phyloP scores from a whole-genome alignment of 495 filamentous ascomycete genomes.

The Tuber calosporum region DNA sequence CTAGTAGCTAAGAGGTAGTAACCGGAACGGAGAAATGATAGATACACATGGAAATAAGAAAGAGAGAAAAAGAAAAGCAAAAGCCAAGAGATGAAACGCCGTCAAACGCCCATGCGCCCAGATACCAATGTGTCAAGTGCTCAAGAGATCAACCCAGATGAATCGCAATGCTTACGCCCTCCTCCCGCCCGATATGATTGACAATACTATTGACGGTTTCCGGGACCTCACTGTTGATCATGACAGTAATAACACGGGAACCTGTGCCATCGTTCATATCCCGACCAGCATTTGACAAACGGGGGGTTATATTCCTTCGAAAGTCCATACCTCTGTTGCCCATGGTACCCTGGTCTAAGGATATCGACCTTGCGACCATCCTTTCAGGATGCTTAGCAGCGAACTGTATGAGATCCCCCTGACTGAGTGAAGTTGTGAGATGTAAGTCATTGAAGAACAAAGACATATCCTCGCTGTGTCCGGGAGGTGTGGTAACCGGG shows the following conservation, averaged over 20 bases:
- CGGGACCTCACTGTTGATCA: conserved; percentile 33
- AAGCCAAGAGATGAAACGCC: conserved; percentile 11
- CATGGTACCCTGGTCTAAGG: conserved; percentile 20
- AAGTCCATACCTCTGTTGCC: conserved; percentile 7
- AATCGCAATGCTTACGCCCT: conserved; percentile 33
- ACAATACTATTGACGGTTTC: conserved; percentile 36
- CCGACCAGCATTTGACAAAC: conserved; percentile 1
- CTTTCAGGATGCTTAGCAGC: conserved; percentile 15
- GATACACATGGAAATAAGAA: neutral
- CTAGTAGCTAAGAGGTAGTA: neutral
- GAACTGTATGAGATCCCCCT: conserved; percentile 14
- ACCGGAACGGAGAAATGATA: neutral
- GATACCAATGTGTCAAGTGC: neutral
- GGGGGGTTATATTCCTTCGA: neutral
- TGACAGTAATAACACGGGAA: conserved; percentile 26
- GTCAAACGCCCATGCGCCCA: conserved; percentile 4
- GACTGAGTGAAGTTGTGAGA: conserved; percentile 14
- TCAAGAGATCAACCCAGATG: conserved; percentile 18
- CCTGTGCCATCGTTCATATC: conserved; percentile 8
- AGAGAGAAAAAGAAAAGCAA: neutral
- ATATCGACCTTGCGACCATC: conserved; percentile 20
- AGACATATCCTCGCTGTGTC: conserved; percentile 29
- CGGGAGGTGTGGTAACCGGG: conserved; percentile 21
- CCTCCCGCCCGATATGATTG: conserved; percentile 32
- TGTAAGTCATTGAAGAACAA: conserved; percentile 32